Evolutionary conservation across 768 basidiomycete species (phyloP).

Genomic region (Mycena chlorophos): DNA sequence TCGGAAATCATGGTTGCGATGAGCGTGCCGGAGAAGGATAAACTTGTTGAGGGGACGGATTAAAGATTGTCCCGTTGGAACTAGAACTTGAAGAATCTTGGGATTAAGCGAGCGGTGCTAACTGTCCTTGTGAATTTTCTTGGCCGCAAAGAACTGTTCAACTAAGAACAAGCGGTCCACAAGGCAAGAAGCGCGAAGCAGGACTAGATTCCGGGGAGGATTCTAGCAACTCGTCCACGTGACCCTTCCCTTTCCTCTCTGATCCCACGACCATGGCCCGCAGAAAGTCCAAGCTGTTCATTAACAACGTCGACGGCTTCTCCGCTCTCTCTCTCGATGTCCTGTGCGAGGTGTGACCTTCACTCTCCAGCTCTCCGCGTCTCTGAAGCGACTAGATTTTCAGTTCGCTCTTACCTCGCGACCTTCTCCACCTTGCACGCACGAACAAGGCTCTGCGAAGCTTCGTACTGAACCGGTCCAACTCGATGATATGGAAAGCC

Average conservation of each 20-base stretch:
- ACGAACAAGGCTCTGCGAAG: background rate
- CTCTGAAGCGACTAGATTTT: background rate
- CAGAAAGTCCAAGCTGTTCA: background rate
- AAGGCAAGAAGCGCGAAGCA: too few relatives aligned
- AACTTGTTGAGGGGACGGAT: too few relatives aligned
- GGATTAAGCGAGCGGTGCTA: too few relatives aligned
- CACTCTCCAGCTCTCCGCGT: background rate
- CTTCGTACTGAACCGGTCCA: background rate
- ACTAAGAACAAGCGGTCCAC: too few relatives aligned
- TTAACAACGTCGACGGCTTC: background rate
- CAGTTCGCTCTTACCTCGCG: background rate
- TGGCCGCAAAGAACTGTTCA: too few relatives aligned
- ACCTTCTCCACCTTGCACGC: background rate
- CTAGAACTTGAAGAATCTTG: too few relatives aligned
- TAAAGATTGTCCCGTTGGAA: too few relatives aligned
- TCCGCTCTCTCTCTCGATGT: background rate
- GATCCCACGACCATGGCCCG: background rate
- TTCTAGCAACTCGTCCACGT: too few relatives aligned
- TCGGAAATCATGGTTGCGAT: constrained; percentile 13
- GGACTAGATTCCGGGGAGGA: too few relatives aligned
- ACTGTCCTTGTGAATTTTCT: too few relatives aligned
- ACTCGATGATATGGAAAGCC: background rate
- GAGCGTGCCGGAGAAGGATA: constrained; percentile 3
- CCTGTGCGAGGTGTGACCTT: background rate
- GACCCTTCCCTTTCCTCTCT: too few relatives aligned